These are phyloP conservation scores for Phaeosphaeriaceae sp. DNA, from an alignment of 2,329 filamentous ascomycete species.

Conservation along the genomic window DNA sequence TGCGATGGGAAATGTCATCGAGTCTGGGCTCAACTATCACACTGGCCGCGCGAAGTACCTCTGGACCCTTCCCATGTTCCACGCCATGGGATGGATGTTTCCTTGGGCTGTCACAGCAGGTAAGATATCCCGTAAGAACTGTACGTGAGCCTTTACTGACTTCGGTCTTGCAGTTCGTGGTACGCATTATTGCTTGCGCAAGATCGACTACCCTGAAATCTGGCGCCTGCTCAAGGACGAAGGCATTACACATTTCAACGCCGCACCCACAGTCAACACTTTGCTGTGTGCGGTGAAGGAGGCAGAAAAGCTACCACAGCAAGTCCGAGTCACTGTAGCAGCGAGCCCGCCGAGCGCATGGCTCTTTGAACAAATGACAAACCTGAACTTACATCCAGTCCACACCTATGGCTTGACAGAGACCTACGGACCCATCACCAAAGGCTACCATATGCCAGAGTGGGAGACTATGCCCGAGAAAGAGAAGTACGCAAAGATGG, in stretches of 20 bases:
- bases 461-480: slow-evolving; percentile 79
- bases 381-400: slow-evolving; percentile 84
- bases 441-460: slow-evolving; percentile 83
- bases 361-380: slow-evolving; percentile 91
- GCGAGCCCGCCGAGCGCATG: slow-evolving; percentile 88
- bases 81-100: slow-evolving; percentile 77
- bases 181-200: slow-evolving; percentile 93
- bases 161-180: slow-evolving; percentile 86
- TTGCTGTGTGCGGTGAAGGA: slow-evolving; percentile 82
- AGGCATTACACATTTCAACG: slow-evolving; percentile 91
- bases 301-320: slow-evolving; percentile 71
- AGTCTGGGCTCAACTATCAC: slow-evolving; percentile 80
- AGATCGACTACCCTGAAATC: slow-evolving; percentile 92
- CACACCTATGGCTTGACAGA: slow-evolving; percentile 90
- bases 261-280: slow-evolving; percentile 95
- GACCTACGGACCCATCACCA: slow-evolving; percentile 95
- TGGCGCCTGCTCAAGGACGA: slow-evolving; percentile 89
- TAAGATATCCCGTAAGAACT: no score
- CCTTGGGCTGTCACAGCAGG: slow-evolving; percentile 96
- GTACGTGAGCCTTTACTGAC: no score
- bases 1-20: slow-evolving; percentile 82
- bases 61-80: slow-evolving; percentile 92
- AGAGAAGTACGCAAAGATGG: slow-evolving; percentile 89
- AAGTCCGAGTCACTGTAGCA: slow-evolving; percentile 88
- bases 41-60: slow-evolving; percentile 78